Evolutionary conservation across 1,284 basidiomycete species (phyloP), one percentile per base, ranked within the genome.

Genomic region (Trichosporon asahii): DNA sequence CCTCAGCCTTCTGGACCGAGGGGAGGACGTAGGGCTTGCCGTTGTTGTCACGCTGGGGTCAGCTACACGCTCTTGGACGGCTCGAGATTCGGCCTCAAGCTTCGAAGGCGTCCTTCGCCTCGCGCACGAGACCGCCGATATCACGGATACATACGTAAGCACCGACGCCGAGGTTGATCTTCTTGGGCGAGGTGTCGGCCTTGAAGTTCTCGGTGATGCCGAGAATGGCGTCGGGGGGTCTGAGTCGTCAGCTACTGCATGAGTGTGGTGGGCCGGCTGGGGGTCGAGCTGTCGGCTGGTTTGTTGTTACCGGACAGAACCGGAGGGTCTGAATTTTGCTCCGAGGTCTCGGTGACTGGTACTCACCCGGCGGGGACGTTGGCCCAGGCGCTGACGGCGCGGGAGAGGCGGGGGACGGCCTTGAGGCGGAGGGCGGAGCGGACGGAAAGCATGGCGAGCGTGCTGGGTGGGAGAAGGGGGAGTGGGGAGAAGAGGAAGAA

Each of bases 111-210:
- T 14, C 9, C 2, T 18, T n/a, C 40, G 9, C 40, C 5, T 44
- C 40, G 40, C 15, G 40, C 14, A 1, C 25, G 29, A 37, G 14
- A 37, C 25, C 33, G 61, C 35, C 18, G 37, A 9, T 21, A 44
- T 7, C 40, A 6, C 18, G 11, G n/a, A 31, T 27, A 73, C 72
- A 23, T 64, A 73, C 72, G 72, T 73, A 73, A 64, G 72, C 82
- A 80, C 94, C 94, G 76, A 95, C 94, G 82, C 96, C 96, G 69
- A 99, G 88, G 86, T 99, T 99, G 84, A 98, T 98, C 85, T 99
- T 99, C 78, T 90, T 90, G 25, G 92, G 86, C 81, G 92, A 89
- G 77, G 89, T 90, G 88, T 97, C 94, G 69, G 92, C 91, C 87
- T 97, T 98, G 77, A 78, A 83, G 68, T 78, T 79, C 65, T 83